phyloP scores from a whole-genome alignment of 225 moss, liverwort and hornwort species.

The Neckera pumila region DNA sequence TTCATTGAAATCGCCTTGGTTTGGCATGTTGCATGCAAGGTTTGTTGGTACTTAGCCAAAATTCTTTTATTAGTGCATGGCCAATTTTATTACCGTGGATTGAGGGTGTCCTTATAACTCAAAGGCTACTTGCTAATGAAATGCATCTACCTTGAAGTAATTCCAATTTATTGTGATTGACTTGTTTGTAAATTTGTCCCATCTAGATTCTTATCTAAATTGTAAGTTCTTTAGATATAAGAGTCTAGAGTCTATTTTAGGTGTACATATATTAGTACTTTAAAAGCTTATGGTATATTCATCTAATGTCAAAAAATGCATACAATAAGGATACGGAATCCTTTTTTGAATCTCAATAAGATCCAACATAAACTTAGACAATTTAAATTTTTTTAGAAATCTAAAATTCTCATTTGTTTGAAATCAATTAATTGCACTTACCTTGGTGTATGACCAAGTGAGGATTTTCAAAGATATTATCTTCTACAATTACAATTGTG shows the following conservation, averaged over 20 bases:
- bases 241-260: neutral
- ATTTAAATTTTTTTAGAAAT: too few relatives aligned
- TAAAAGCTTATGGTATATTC: neutral
- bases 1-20: too few relatives aligned
- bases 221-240: neutral
- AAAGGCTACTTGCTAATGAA: neutral
- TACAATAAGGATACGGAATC: too few relatives aligned
- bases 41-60: too few relatives aligned
- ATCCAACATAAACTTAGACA: neutral
- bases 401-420: neutral
- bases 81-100: too few relatives aligned
- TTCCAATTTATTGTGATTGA: neutral
- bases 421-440: neutral
- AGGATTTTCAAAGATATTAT: fast-evolving
- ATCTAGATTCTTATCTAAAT: neutral
- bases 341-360: too few relatives aligned
- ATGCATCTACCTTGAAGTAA: neutral
- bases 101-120: too few relatives aligned
- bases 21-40: too few relatives aligned
- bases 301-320: neutral
- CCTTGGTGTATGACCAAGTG: neutral
- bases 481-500: neutral
- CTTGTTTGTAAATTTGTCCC: neutral
- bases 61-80: too few relatives aligned
- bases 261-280: too few relatives aligned